Evolutionary conservation across 164 flowering plant species (phyloP).

Genomic region (Protea cynaroides): DNA sequence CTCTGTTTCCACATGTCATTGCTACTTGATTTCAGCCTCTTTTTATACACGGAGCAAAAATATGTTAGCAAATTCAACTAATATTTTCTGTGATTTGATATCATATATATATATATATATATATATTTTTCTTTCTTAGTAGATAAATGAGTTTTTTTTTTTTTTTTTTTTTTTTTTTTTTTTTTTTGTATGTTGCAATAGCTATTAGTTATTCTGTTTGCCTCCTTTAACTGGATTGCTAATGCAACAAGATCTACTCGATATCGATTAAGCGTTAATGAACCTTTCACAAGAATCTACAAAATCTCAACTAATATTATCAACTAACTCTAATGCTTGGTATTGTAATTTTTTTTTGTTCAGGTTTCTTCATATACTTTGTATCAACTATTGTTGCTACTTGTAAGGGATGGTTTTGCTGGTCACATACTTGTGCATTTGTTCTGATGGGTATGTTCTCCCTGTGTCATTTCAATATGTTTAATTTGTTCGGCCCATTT

Average conservation of each 20-base stretch:
- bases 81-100: neutral
- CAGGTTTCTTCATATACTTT: constrained; percentile 75
- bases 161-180: no score
- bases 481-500: neutral
- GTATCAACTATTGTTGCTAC: constrained; percentile 50
- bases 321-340: no score
- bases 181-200: no score
- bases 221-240: neutral
- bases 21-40: no score
- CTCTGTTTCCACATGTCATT: no score
- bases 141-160: no score
- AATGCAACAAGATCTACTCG: no score
- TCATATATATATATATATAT: neutral
- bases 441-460: constrained; percentile 61
- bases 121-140: no score
- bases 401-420: constrained; percentile 66
- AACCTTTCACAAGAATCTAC: no score
- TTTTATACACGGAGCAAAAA: neutral
- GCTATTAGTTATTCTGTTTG: neutral
- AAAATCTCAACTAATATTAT: no score
- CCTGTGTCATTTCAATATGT: neutral
- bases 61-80: neutral
- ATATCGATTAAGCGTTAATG: no score
- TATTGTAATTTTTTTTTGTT: constrained; percentile 10
- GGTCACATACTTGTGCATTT: constrained; percentile 78